Evolutionary conservation across 2,329 filamentous ascomycete genomes (phyloP), one percentile per base, ranked within the genome.

Genomic region (Penicillium sp.): DNA sequence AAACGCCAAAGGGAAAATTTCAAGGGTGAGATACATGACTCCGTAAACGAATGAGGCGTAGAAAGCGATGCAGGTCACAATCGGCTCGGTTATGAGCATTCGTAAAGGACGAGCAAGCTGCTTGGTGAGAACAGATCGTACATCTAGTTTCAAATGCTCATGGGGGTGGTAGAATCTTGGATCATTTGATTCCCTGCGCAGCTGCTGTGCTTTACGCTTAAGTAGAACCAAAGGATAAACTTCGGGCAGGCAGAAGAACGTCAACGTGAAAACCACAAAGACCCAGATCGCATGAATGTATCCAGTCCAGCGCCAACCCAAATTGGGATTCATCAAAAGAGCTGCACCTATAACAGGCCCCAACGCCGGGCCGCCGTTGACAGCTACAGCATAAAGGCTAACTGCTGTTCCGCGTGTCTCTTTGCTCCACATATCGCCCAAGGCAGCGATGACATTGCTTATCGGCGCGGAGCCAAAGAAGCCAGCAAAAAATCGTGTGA

Each of bases 1-100:
- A 50, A 77, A 81, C 11, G 77, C 76, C 47, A 81, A 77, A 0
- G 78, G 78, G 45, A 79, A 80, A 1, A 78, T 71, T 48, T 79
- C 75, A 0, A 81, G 69, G 0, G 72, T 75, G 43, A 80, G 68
- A 59, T 79, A 81, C 16, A 81, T 67, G 3, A 81, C 62, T 3
- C 70, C 72, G 53, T 79, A 81, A 22, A 78, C 72, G 55, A 79
- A 79, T 1, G 76, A 72, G 5, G 74, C 74, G 50, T 78, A 79
- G 13, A 78, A 60, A 2, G 77, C 72, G 29, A 80, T 75, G 36
- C 70, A 72, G 1, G 74, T 70, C 10, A 81, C 73, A 63, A 81
- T 80, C 0, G 79, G 78, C 55, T 81, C 77, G 1, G 74, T 78
- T 14, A 72, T 55, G 3, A 81, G 66, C 76, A 82, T 80, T 24